Percentiles rank a stretch among this genome's conserved stretches.
phyloP scores from a whole-genome alignment of 805 yeast genomes.

The Starmerella sp. region DNA sequence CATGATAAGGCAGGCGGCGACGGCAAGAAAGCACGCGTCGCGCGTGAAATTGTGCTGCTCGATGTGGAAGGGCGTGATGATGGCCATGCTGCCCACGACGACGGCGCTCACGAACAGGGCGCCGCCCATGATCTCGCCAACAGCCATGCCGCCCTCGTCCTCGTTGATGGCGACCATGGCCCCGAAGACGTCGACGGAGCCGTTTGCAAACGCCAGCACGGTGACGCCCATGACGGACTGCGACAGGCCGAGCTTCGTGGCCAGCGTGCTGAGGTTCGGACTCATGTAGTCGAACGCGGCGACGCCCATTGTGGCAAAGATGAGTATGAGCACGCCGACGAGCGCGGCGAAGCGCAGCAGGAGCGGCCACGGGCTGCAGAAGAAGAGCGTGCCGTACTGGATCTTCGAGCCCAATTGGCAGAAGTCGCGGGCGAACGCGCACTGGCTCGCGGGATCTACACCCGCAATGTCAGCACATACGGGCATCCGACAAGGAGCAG shows the following conservation, averaged over 20 bases:
- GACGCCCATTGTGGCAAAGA: slow-evolving; percentile 57
- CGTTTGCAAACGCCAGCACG: slow-evolving; percentile 80
- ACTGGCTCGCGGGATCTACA: slow-evolving; percentile 6
- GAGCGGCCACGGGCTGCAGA: slow-evolving; percentile 3
- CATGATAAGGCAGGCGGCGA: slow-evolving; percentile 41
- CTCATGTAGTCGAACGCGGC: slow-evolving; percentile 76
- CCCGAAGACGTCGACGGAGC: slow-evolving; percentile 79
- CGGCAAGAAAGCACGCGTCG: slow-evolving; percentile 49
- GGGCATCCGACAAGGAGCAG: neutral
- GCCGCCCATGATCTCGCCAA: slow-evolving; percentile 88
- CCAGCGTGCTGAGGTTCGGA: slow-evolving; percentile 61
- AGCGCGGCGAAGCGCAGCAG: neutral
- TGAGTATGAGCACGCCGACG: slow-evolving; percentile 26
- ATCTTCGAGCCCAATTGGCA: slow-evolving; percentile 8
- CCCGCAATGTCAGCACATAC: slow-evolving; percentile 1
- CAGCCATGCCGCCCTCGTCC: slow-evolving; percentile 64
- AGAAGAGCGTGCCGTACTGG: slow-evolving; percentile 9
- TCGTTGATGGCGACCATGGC: slow-evolving; percentile 71
- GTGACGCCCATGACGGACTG: slow-evolving; percentile 81
- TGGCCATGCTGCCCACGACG: slow-evolving; percentile 67
- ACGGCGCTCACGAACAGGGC: slow-evolving; percentile 71
- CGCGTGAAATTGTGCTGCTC: slow-evolving; percentile 36
- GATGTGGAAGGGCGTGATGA: slow-evolving; percentile 55
- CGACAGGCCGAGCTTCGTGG: slow-evolving; percentile 50
- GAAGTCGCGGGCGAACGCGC: slow-evolving; percentile 4